Conservation (phyloP, 1,139 yeast species). For the Candida tetrigidarum region DNA sequence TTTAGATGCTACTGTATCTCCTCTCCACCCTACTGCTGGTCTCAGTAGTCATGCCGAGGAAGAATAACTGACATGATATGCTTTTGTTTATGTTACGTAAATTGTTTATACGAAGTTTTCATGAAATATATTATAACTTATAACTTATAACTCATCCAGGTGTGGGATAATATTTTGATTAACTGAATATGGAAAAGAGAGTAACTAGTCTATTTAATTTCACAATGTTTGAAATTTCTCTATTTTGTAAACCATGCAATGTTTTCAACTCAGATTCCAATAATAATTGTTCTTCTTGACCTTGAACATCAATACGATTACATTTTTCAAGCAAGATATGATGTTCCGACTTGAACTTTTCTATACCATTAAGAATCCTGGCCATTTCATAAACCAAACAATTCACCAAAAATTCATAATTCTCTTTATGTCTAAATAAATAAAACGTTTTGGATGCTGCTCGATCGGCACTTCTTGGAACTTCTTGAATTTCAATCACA, state of each 20-base stretch:
- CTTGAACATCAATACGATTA: constrained; percentile 88
- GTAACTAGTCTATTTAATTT: constrained; percentile 53
- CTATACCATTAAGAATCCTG: constrained; percentile 58
- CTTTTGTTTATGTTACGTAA: too few species aligned
- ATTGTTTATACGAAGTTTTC: too few species aligned
- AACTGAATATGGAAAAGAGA: constrained; percentile 17
- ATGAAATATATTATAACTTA: too few species aligned
- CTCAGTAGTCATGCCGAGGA: neutral
- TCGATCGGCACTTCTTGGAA: constrained; percentile 89
- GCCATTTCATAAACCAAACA: constrained; percentile 55
- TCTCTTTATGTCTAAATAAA: constrained; percentile 75
- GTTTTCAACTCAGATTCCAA: constrained; percentile 77
- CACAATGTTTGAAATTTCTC: constrained; percentile 58
- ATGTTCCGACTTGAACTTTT: constrained; percentile 62
- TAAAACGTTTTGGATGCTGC: constrained; percentile 90
- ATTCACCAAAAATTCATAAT: constrained; percentile 49
- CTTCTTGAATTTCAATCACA: constrained; percentile 80
- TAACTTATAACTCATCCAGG: too few species aligned
- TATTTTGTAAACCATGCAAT: constrained; percentile 59
- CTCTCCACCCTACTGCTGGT: neutral
- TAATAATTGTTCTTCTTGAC: constrained; percentile 74
- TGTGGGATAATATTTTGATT: constrained; percentile 5
- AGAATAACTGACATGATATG: too few species aligned
- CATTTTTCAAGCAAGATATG: constrained; percentile 75
- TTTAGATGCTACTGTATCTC: neutral